Percentiles rank a stretch among this genome's conserved stretches.
Conservation (phyloP, 1,284 basidiomycete species). For the Rhizopogon hawkerae region DNA sequence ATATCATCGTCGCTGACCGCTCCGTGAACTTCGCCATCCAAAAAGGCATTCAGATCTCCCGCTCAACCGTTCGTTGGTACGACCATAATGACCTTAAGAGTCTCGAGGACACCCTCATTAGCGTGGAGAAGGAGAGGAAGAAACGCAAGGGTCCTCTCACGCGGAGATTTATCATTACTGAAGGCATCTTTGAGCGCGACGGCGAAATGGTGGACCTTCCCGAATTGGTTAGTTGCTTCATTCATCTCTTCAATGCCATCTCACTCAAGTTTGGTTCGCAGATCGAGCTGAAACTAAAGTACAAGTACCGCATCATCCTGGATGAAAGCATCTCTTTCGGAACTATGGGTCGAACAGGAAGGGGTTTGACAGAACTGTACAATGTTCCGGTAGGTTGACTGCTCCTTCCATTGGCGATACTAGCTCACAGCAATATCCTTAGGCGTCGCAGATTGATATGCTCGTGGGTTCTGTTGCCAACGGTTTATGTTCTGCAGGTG, state of each 20-base stretch:
- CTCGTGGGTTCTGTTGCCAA: conserved; percentile 82
- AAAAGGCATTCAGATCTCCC: conserved; percentile 94
- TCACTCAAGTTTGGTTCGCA: conserved; percentile 23
- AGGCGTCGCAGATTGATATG: conserved; percentile 74
- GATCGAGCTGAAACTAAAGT: conserved; percentile 91
- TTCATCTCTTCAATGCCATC: background rate
- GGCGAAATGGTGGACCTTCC: conserved; percentile 89
- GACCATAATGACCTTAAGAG: conserved; percentile 93
- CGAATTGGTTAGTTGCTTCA: conserved; percentile 60
- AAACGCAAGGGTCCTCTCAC: conserved; percentile 79
- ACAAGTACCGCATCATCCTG: conserved; percentile 92
- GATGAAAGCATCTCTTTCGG: conserved; percentile 96
- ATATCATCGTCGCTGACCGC: conserved; percentile 96
- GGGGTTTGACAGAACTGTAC: conserved; percentile 90
- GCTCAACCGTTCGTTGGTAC: conserved; percentile 90
- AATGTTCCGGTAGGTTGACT: conserved; percentile 68
- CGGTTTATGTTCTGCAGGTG: conserved; percentile 79
- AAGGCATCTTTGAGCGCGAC: conserved; percentile 95
- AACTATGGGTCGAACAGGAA: conserved; percentile 85
- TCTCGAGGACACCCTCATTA: conserved; percentile 80
- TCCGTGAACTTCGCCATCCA: conserved; percentile 93
- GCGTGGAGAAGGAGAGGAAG: conserved; percentile 80
- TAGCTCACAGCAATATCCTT: background rate
- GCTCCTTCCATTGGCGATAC: background rate
- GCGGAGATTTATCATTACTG: conserved; percentile 91